phyloP scores from a whole-genome alignment of 139 green algal genomes.

The Pleodorina starrii region DNA sequence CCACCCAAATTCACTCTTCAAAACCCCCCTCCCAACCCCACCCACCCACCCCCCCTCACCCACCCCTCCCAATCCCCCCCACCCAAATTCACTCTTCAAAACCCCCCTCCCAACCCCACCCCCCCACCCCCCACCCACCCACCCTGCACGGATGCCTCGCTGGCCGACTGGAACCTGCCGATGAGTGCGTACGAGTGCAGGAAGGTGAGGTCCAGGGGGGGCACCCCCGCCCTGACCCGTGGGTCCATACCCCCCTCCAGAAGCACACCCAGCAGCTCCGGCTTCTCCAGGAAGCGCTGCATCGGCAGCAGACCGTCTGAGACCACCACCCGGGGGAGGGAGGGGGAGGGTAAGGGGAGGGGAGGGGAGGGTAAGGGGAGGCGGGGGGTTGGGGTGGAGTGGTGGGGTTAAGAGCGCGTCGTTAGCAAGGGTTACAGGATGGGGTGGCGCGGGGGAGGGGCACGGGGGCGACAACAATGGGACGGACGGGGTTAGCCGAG shows the following conservation, averaged over 20 bases:
- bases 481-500: no score
- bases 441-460: not conserved
- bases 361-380: no score
- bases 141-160: conserved; percentile 18
- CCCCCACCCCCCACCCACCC: not conserved
- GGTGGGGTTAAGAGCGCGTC: no score
- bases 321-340: no score
- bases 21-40: not conserved
- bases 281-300: conserved; percentile 40
- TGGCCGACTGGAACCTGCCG: not conserved
- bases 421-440: no score
- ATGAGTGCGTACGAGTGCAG: conserved; percentile 40
- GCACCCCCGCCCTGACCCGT: conserved; percentile 7
- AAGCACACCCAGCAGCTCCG: conserved; percentile 28
- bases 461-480: not conserved
- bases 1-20: no score
- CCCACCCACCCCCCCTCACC: no score
- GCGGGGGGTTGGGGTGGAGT: no score
- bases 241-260: conserved; percentile 25
- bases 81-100: no score
- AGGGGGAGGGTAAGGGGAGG: no score
- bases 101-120: no score
- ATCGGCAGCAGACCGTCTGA: conserved; percentile 37
- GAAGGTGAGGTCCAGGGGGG: conserved; percentile 20
- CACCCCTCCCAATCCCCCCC: not conserved